Conservation (phyloP, 768 basidiomycete species). For the Lactarius pseudohatsudake region DNA sequence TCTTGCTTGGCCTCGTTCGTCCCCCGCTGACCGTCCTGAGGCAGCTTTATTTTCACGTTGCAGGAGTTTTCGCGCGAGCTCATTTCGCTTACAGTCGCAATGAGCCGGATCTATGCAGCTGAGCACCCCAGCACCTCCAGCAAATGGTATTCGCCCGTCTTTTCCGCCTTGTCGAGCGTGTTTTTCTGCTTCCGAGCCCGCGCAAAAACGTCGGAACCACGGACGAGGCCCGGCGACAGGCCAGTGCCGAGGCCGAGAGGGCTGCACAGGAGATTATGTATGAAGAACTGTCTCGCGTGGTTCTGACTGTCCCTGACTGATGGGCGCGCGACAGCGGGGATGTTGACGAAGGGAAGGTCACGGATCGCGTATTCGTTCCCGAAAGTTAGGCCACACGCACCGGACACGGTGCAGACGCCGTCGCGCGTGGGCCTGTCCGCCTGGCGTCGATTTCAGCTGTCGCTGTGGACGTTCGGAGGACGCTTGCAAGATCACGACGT, state of each 20-base stretch:
- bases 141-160: conserved; percentile 27
- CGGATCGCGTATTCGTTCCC: conserved; percentile 70
- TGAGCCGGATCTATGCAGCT: conserved; percentile 72
- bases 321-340: conserved; percentile 42
- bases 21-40: conserved; percentile 6
- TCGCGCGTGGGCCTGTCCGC: conserved; percentile 55
- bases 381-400: conserved; percentile 76
- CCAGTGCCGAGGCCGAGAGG: conserved; percentile 24
- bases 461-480: conserved; percentile 69
- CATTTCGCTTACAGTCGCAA: conserved; percentile 76
- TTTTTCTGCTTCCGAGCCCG: conserved; percentile 28
- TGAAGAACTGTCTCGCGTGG: conserved; percentile 8
- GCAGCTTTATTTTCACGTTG: conserved; percentile 91
- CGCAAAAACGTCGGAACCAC: not conserved
- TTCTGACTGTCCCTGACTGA: not conserved
- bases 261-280: conserved; percentile 35
- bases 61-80: conserved; percentile 92
- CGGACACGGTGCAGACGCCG: conserved; percentile 84
- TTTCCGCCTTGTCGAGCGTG: conserved; percentile 41
- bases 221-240: not conserved
- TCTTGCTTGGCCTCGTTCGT: not conserved
- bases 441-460: conserved; percentile 62
- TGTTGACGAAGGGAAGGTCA: conserved; percentile 40
- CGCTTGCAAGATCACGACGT: conserved; percentile 69
- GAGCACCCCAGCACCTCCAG: conserved; percentile 49